These are phyloP conservation scores for Neurospora sp. DNA, from an alignment of 495 filamentous ascomycete species.

Conservation along the genomic window DNA sequence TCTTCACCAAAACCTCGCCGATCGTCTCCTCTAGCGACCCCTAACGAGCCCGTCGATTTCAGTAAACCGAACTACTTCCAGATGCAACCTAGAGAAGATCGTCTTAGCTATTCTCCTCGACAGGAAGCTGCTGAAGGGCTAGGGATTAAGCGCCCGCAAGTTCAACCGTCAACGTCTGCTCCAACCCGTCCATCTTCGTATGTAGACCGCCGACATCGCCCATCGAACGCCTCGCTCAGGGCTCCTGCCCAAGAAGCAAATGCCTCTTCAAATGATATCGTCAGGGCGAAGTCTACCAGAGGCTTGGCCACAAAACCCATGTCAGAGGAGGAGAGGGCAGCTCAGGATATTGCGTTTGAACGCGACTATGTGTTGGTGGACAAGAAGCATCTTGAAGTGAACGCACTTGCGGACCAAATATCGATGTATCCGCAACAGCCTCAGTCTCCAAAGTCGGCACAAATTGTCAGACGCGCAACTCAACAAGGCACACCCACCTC, in stretches of 20 bases:
- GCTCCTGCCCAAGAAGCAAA: slow-evolving; percentile 10
- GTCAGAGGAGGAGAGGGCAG: slow-evolving; percentile 61
- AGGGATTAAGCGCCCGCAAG: slow-evolving; percentile 31
- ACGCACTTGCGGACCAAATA: slow-evolving; percentile 92
- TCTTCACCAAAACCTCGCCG: slow-evolving; percentile 27
- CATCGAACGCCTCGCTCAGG: slow-evolving; percentile 28
- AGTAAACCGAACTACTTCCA: neutral
- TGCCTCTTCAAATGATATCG: slow-evolving; percentile 4
- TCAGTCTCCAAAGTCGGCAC: slow-evolving; percentile 33
- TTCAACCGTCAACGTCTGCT: slow-evolving; percentile 29
- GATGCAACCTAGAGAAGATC: neutral
- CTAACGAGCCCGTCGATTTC: slow-evolving; percentile 20
- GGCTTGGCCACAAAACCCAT: slow-evolving; percentile 23
- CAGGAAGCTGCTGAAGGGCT: slow-evolving; percentile 32
- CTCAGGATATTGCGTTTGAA: slow-evolving; percentile 81
- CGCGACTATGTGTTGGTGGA: slow-evolving; percentile 93
- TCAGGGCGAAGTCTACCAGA: slow-evolving; percentile 5
- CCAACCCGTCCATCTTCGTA: slow-evolving; percentile 22
- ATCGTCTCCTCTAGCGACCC: slow-evolving; percentile 28
- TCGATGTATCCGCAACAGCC: slow-evolving; percentile 58
- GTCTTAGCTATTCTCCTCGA: neutral
- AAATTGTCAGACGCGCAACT: slow-evolving; percentile 43
- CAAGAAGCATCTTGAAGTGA: slow-evolving; percentile 88
- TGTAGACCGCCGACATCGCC: slow-evolving; percentile 24
- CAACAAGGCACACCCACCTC: slow-evolving; percentile 53